These are phyloP conservation scores for Bacterosira constricta DNA, from an alignment of 108 stramenopile species.

Conservation along the genomic window DNA sequence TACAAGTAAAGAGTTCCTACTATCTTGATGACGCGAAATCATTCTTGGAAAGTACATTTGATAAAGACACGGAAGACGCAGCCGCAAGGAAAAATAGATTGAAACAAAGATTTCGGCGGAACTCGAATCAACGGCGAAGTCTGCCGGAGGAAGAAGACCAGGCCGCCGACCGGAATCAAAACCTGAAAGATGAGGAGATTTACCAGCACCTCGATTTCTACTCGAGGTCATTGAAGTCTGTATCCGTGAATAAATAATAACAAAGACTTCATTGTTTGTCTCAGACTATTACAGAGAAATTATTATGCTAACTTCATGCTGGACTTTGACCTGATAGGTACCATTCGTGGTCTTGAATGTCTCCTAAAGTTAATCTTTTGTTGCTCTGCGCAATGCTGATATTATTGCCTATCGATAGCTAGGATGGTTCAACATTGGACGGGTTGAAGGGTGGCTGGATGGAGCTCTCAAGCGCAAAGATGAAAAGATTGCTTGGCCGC, in stretches of 20 bases:
- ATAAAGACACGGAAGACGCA: slow-evolving; percentile 25
- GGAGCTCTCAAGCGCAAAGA: too few species aligned
- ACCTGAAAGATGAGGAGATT: slow-evolving; percentile 70
- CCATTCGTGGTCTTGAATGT: too few species aligned
- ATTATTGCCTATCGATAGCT: too few species aligned
- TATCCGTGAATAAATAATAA: slow-evolving; percentile 10
- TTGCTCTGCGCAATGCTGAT: too few species aligned
- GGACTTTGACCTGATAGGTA: too few species aligned
- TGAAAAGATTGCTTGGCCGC: too few species aligned
- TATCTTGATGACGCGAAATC: slow-evolving; percentile 53
- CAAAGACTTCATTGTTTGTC: neutral
- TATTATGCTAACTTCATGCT: too few species aligned
- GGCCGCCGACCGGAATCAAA: neutral
- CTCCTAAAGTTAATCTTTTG: too few species aligned
- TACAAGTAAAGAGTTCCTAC: slow-evolving; percentile 29
- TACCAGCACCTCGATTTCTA: slow-evolving; percentile 78
- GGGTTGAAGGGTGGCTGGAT: too few species aligned
- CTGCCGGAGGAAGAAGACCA: slow-evolving; percentile 15
- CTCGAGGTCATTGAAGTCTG: slow-evolving; percentile 69
- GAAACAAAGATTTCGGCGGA: slow-evolving; percentile 71
- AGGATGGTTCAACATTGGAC: too few species aligned
- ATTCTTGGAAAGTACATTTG: slow-evolving; percentile 44
- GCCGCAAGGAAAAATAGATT: slow-evolving; percentile 30
- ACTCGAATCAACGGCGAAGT: neutral
- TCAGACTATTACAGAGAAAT: too few species aligned